These are phyloP conservation scores for Cochlearia excelsa DNA, from an alignment of 345 rosid genomes.

Conservation along the genomic window DNA sequence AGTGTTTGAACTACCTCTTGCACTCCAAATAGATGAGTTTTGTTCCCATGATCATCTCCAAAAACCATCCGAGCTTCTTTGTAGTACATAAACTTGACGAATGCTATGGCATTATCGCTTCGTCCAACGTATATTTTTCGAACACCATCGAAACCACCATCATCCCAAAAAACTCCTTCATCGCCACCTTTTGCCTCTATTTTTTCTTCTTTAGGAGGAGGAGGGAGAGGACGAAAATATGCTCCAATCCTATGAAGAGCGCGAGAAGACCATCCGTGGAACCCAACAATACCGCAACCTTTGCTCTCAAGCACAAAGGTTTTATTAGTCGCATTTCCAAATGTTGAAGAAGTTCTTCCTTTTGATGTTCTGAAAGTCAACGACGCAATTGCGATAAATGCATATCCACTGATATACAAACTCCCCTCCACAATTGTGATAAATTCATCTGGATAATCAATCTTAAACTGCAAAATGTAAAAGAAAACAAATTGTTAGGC, in stretches of 20 bases:
- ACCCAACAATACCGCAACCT: neutral
- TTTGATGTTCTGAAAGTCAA: conserved; percentile 5
- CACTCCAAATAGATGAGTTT: neutral
- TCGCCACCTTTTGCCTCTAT: conserved; percentile 13
- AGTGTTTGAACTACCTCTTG: neutral
- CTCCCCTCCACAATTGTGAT: conserved; percentile 11
- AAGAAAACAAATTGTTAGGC: neutral
- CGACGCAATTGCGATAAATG: neutral
- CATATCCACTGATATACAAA: neutral
- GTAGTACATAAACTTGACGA: conserved; percentile 18
- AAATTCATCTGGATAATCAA: conserved; percentile 20
- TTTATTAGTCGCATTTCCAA: neutral
- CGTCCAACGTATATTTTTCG: conserved; percentile 10
- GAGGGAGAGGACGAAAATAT: neutral
- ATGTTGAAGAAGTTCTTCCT: neutral
- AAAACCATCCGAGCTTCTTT: neutral
- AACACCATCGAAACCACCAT: conserved; percentile 8
- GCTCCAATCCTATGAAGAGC: neutral
- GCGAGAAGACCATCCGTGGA: neutral
- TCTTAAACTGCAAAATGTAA: conserved; percentile 15
- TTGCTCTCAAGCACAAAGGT: neutral
- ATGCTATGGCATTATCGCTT: neutral
- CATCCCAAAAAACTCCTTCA: conserved; percentile 25
- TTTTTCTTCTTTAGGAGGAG: neutral
- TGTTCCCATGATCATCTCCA: conserved; percentile 20